A percentile compares a stretch with the other conserved stretches of the same genome.
Conservation (phyloP, 176 grass and related monocot species). For the Alopecurus myosuroides region DNA sequence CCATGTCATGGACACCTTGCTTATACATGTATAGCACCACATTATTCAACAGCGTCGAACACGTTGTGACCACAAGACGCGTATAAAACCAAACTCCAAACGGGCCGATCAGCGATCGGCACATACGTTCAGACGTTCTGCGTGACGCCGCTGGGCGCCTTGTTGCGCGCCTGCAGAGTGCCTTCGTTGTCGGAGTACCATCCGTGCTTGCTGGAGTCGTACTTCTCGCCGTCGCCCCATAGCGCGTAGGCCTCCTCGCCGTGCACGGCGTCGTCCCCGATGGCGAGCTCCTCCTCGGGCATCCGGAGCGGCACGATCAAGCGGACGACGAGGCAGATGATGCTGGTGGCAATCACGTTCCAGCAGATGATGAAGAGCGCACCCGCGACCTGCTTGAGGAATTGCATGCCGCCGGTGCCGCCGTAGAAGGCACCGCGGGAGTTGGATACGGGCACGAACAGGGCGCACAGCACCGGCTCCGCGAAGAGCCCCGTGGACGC, state of each 20-base stretch:
- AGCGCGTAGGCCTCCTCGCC: conserved; percentile 68
- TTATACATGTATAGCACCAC: not conserved
- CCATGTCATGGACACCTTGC: not conserved
- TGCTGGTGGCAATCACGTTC: conserved; percentile 68
- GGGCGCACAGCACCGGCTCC: conserved; percentile 53
- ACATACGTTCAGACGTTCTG: conserved; percentile 44
- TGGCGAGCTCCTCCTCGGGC: conserved; percentile 81
- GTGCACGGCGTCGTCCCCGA: conserved; percentile 86
- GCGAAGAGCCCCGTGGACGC: conserved; percentile 81
- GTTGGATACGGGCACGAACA: conserved; percentile 76
- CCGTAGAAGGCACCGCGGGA: conserved; percentile 80
- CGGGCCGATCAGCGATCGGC: not conserved
- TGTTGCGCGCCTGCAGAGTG: conserved; percentile 30
- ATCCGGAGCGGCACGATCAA: conserved; percentile 63
- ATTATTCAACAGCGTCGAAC: conserved; percentile 29
- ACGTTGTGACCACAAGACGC: not conserved
- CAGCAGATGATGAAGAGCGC: conserved; percentile 72
- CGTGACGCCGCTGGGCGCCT: conserved; percentile 65
- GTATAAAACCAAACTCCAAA: not conserved
- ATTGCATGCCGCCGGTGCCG: conserved; percentile 48
- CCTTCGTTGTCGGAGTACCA: conserved; percentile 60
- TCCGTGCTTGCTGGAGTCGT: conserved; percentile 63
- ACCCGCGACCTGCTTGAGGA: conserved; percentile 63
- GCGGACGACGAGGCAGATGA: conserved; percentile 60
- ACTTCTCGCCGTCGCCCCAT: conserved; percentile 98